Conservation (phyloP, 1,284 basidiomycete species). For the Moniliophthora roreri region DNA sequence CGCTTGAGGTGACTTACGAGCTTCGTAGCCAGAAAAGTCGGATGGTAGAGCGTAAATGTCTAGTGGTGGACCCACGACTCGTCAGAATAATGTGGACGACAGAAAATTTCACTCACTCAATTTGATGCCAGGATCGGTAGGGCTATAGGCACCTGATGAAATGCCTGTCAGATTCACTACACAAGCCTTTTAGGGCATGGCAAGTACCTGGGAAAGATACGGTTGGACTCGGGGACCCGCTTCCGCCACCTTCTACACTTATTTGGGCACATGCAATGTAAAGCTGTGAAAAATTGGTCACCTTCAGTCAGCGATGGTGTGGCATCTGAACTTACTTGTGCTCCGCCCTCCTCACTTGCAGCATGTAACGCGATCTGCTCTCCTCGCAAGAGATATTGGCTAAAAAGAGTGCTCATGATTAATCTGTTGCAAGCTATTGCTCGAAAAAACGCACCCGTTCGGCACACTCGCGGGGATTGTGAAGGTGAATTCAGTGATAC, state of each 20-base stretch:
- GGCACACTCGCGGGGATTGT: conserved; percentile 33
- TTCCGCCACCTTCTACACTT: conserved; percentile 35
- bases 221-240: conserved; percentile 27
- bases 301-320: conserved; percentile 5
- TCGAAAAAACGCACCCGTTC: conserved; percentile 22
- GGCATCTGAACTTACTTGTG: conserved; percentile 23
- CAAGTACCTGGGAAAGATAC: conserved; percentile 34
- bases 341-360: conserved; percentile 29
- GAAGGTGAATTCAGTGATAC: conserved; percentile 38
- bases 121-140: conserved; percentile 32
- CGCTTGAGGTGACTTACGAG: conserved; percentile 27
- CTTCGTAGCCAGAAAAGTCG: conserved; percentile 29
- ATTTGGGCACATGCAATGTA: conserved; percentile 38
- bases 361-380: conserved; percentile 39
- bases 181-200: conserved; percentile 14
- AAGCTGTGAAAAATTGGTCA: conserved; percentile 22
- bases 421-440: background rate
- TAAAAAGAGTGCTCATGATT: background rate
- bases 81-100: background rate
- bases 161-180: conserved; percentile 10
- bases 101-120: conserved; percentile 23
- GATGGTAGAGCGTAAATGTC: conserved; percentile 33
- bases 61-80: conserved; percentile 9
- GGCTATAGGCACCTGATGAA: conserved; percentile 23
- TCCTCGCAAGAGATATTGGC: conserved; percentile 27